Evolutionary conservation across 371 early-diverging fungal species (phyloP), one percentile per base, ranked within the genome.

Genomic region (Mortierella sp.): DNA sequence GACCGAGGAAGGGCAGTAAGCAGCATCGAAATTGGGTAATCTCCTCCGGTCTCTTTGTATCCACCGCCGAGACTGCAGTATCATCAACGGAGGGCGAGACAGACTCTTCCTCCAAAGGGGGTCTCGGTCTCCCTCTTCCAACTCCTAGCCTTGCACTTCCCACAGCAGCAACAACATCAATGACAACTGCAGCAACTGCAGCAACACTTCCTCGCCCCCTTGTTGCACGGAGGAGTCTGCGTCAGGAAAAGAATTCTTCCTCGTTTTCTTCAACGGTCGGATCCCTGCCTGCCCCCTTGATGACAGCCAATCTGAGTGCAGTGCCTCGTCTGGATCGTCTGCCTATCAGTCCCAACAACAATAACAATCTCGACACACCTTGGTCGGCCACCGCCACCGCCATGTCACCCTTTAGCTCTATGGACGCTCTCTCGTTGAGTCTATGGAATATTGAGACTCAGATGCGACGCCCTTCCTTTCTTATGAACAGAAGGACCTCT

Each of bases 11-110:
- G 41, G 22, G n/a, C 19, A 52, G 70, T 26, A 66, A 52, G 58
- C 77, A 52, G 64, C 77, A 77, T 48, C 50, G 82, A 40, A 77
- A 71, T 39, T 81, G 82, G 74, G 82, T 70, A 7, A 81, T 81
- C 41, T 64, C 77, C 9, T 73, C 77, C n/a, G 74, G 74, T 4
- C 66, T 74, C 26, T 77, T 70, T 61, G 29, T 72, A 19, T 53
- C 44, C 69, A 24, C 65, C 31, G 37, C 63, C 50, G 24, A 31
- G 29, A 24, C 31, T 22, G 31, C 44, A 45, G 66, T 13, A 66
- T 16, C 66, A 29, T 24, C 66, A 44, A 6, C 31, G 10, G 45
- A 47, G 50, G 37, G 39, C 16, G 47, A 74, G 24, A 14, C 31
- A n/a, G 34, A 40, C 29, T 40, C 16, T 39, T 31, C 43, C 34